Evolutionary conservation across 2,329 filamentous ascomycete genomes (phyloP).

Genomic region (Verticillium alfalfae): DNA sequence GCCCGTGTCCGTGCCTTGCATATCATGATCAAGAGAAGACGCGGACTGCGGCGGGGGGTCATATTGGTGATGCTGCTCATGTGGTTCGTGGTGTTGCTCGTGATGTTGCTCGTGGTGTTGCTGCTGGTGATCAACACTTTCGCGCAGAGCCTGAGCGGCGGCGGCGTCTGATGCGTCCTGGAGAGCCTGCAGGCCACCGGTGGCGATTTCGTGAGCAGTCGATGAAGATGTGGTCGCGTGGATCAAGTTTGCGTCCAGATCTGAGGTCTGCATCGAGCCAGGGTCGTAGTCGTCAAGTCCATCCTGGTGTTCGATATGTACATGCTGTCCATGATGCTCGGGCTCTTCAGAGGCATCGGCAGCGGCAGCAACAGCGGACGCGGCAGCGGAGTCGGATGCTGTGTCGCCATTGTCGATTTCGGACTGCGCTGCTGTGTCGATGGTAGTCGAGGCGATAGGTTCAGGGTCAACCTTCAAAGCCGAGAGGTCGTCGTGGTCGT

Average conservation of each 20-base stretch:
- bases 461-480: neutral
- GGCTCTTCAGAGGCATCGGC: neutral
- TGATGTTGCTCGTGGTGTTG: neutral
- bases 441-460: neutral
- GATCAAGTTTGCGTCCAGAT: neutral
- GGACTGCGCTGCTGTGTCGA: neutral
- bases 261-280: neutral
- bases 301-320: neutral
- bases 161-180: neutral
- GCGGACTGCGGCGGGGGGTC: conserved; percentile 27
- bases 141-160: neutral
- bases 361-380: neutral
- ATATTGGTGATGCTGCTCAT: conserved; percentile 17
- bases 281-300: neutral
- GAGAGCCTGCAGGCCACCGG: conserved; percentile 1
- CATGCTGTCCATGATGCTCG: neutral
- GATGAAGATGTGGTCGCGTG: conserved; percentile 2
- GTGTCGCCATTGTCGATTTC: neutral
- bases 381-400: neutral
- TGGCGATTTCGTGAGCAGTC: neutral
- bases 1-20: neutral
- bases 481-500: neutral
- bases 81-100: neutral
- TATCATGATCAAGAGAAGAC: conserved; percentile 2
- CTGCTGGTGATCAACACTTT: conserved; percentile 2